Evolutionary conservation across 768 basidiomycete species (phyloP).

Genomic region (Boletus eberwhitei): DNA sequence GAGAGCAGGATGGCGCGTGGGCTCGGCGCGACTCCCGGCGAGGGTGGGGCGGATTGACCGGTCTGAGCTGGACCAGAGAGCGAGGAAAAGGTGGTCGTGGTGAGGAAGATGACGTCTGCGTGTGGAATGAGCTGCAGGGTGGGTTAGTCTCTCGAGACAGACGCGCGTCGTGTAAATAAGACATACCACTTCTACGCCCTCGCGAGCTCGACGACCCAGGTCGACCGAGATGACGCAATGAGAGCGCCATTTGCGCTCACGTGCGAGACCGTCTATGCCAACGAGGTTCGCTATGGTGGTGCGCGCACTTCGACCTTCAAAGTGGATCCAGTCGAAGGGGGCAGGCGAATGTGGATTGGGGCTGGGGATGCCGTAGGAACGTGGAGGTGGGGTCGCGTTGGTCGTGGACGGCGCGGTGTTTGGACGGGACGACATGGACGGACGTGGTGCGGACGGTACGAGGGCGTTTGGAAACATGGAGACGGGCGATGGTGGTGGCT

Average conservation of each 20-base stretch:
- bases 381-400: constrained; percentile 8
- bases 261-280: constrained; percentile 77
- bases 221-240: constrained; percentile 82
- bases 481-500: constrained; percentile 28
- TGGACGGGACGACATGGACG: constrained; percentile 34
- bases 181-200: constrained; percentile 78
- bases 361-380: constrained; percentile 24
- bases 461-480: constrained; percentile 24
- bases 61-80: not conserved
- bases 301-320: constrained; percentile 77
- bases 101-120: constrained; percentile 76
- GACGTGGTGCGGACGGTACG: constrained; percentile 29
- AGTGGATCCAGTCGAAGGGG: constrained; percentile 85
- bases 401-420: constrained; percentile 27
- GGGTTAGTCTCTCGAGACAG: not conserved
- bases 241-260: constrained; percentile 79
- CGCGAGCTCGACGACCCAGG: constrained; percentile 66
- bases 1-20: constrained; percentile 79
- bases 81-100: constrained; percentile 26
- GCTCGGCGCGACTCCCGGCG: constrained; percentile 47
- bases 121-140: constrained; percentile 67
- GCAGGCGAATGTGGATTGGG: constrained; percentile 59
- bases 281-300: constrained; percentile 76
- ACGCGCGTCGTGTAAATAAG: not conserved
- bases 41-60: constrained; percentile 29